These are phyloP conservation scores for Xylariomycetidae sp. DNA, from an alignment of 2,329 filamentous ascomycete species.

Conservation along the genomic window DNA sequence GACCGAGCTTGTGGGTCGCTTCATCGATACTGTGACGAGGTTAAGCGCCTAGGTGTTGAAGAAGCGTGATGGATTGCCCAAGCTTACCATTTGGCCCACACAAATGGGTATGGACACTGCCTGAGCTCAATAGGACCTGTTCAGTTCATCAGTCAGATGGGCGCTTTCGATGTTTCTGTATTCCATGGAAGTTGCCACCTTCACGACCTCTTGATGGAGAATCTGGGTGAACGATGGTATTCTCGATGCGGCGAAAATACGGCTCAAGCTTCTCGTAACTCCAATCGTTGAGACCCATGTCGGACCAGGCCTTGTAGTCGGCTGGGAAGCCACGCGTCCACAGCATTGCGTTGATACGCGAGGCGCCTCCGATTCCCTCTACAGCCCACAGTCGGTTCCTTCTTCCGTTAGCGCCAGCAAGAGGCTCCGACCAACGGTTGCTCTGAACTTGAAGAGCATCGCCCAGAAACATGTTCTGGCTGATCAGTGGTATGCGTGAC, in stretches of 20 bases:
- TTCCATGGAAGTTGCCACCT: slow-evolving; percentile 8
- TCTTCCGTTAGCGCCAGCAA: slow-evolving; percentile 13
- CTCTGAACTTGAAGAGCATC: slow-evolving; percentile 17
- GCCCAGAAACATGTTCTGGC: slow-evolving; percentile 18
- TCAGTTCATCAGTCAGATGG: neutral
- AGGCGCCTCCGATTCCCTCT: slow-evolving; percentile 27
- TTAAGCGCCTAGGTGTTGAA: neutral
- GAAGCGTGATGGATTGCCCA: no score
- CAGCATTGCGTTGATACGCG: slow-evolving; percentile 28
- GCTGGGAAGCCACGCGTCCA: slow-evolving; percentile 25
- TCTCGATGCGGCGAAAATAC: slow-evolving; percentile 26
- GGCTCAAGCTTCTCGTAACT: slow-evolving; percentile 26
- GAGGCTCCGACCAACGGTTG: slow-evolving; percentile 22
- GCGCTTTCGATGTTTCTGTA: no score
- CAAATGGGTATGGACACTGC: slow-evolving; percentile 5
- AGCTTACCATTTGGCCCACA: neutral
- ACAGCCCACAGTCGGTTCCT: slow-evolving; percentile 16
- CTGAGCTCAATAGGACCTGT: slow-evolving; percentile 14
- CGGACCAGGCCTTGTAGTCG: slow-evolving; percentile 25
- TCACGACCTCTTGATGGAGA: slow-evolving; percentile 18
- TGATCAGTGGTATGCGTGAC: slow-evolving; percentile 26
- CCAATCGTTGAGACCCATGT: slow-evolving; percentile 27
- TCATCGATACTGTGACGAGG: slow-evolving; percentile 13
- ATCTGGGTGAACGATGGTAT: slow-evolving; percentile 8
- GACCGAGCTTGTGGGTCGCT: slow-evolving; percentile 19